Conservation (phyloP, 1,284 basidiomycete species). For the Papiliotrema terrestris region DNA sequence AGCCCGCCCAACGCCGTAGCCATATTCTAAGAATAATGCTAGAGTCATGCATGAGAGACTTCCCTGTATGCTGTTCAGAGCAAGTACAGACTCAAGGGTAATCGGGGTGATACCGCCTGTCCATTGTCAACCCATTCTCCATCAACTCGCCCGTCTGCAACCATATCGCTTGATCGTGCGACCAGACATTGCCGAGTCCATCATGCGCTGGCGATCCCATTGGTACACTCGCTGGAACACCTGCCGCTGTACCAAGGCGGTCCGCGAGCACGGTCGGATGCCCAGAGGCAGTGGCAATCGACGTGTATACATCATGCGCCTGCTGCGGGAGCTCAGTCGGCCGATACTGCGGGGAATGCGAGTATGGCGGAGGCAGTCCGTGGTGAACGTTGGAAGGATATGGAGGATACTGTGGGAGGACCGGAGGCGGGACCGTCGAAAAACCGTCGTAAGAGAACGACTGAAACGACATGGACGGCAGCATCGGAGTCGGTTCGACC, state of each 20-base stretch:
- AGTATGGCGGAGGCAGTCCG: constrained; percentile 11
- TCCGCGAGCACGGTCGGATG: neutral
- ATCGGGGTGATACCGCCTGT: neutral
- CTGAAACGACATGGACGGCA: neutral
- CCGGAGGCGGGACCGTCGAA: neutral
- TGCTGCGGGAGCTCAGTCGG: neutral
- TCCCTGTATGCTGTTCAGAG: no score
- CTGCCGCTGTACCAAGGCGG: neutral
- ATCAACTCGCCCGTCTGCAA: neutral
- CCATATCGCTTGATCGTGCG: neutral
- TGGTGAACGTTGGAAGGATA: neutral
- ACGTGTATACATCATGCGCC: neutral
- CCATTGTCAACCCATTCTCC: neutral
- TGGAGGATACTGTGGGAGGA: neutral
- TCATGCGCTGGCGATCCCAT: no score
- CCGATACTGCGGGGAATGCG: constrained; percentile 6
- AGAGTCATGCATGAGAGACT: no score
- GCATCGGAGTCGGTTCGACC: neutral
- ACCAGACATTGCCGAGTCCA: neutral
- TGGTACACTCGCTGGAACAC: neutral
- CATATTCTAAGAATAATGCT: no score
- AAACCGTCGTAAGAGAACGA: constrained; percentile 3
- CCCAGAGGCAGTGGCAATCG: neutral
- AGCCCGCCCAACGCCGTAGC: no score
- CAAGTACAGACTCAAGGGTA: neutral